These are phyloP conservation scores for Volvox africanus DNA, from an alignment of 139 green algal genomes.

Conservation along the genomic window DNA sequence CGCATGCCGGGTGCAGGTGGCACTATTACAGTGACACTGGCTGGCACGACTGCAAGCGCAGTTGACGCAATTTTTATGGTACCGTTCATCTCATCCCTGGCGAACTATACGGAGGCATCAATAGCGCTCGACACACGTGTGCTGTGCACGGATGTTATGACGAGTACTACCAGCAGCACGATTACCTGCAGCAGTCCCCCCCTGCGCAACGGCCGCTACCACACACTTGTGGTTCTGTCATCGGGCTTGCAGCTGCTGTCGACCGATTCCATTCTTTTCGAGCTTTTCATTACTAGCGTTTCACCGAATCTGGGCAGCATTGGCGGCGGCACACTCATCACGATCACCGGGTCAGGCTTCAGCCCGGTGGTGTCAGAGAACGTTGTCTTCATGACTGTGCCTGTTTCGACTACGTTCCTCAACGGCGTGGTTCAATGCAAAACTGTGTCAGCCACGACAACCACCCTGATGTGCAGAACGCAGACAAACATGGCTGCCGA, in stretches of 20 bases:
- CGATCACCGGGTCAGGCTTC: conserved; percentile 55
- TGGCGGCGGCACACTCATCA: conserved; percentile 48
- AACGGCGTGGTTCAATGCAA: conserved; percentile 50
- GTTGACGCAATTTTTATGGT: background rate
- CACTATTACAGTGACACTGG: background rate
- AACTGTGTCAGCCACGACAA: background rate
- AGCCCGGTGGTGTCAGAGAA: background rate
- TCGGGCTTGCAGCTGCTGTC: conserved; percentile 36
- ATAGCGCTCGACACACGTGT: background rate
- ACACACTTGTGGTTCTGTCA: conserved; percentile 9
- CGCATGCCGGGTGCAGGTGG: conserved; percentile 29
- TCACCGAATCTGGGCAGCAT: conserved; percentile 42
- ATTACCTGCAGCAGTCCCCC: background rate
- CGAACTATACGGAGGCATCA: background rate
- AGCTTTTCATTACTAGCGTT: conserved; percentile 36
- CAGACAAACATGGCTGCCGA: conserved; percentile 46
- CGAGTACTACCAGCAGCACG: background rate
- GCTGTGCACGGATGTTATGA: background rate
- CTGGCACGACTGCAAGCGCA: background rate
- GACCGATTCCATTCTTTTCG: background rate
- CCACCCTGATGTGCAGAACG: conserved; percentile 19
- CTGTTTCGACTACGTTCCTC: conserved; percentile 47
- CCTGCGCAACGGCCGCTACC: conserved; percentile 40
- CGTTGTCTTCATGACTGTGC: conserved; percentile 44
- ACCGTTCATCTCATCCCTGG: background rate